These are phyloP conservation scores for Lachancea meyersii DNA, from an alignment of 805 yeast genomes.

Conservation along the genomic window DNA sequence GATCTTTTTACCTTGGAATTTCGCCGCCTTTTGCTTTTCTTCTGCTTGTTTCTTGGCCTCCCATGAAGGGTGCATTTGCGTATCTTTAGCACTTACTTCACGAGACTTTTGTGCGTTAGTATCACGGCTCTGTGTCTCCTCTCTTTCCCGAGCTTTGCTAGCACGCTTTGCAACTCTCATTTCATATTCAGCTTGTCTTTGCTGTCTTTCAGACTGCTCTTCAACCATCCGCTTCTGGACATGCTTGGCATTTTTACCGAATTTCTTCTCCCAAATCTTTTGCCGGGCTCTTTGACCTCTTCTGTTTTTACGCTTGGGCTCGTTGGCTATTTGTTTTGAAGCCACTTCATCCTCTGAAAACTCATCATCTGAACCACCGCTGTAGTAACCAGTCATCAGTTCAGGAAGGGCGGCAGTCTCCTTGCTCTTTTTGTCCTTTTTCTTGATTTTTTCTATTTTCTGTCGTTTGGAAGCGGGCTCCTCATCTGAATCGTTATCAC, in stretches of 20 bases:
- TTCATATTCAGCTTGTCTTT: constrained; percentile 59
- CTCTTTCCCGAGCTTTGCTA: constrained; percentile 38
- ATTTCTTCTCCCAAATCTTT: constrained; percentile 92
- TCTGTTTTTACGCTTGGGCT: constrained; percentile 68
- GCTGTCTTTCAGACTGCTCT: constrained; percentile 48
- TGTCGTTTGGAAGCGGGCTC: constrained; percentile 21
- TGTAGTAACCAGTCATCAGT: constrained; percentile 71
- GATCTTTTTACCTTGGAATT: constrained; percentile 81
- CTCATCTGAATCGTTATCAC: constrained; percentile 35
- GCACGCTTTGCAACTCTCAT: constrained; percentile 66
- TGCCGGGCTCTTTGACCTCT: constrained; percentile 97
- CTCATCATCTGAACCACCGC: constrained; percentile 75
- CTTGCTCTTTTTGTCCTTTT: constrained; percentile 7
- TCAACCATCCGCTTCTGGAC: constrained; percentile 59
- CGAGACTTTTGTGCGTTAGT: constrained; percentile 8
- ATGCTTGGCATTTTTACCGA: constrained; percentile 79
- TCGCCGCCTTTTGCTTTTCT: constrained; percentile 54
- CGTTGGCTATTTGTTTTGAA: constrained; percentile 25
- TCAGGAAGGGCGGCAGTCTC: constrained; percentile 49
- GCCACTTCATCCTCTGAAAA: constrained; percentile 44
- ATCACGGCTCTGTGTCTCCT: constrained; percentile 8
- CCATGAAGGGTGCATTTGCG: constrained; percentile 93
- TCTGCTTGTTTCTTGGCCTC: constrained; percentile 76
- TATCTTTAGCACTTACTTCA: constrained; percentile 18
- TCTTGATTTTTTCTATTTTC: neutral